Evolutionary conservation across 148 eudicot species (phyloP).

Genomic region (Camellia lanceoleosa): DNA sequence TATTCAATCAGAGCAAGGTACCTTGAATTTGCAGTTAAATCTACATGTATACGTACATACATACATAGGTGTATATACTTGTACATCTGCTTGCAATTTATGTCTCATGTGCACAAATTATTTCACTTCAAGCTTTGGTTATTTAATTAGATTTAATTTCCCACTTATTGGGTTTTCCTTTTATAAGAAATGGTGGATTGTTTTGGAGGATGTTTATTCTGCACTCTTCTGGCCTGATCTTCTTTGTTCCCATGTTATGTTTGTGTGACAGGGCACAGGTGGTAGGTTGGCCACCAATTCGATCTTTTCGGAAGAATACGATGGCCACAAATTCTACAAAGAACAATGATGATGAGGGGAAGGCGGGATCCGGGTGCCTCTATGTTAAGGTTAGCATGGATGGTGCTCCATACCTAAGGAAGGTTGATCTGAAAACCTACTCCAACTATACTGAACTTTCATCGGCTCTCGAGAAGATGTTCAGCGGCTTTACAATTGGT

Average conservation of each 20-base stretch:
- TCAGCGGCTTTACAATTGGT: slow-evolving; percentile 60
- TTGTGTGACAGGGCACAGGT: slow-evolving; percentile 63
- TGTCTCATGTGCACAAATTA: background rate
- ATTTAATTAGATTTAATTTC: background rate
- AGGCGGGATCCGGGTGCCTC: slow-evolving; percentile 34
- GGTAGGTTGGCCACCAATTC: slow-evolving; percentile 92
- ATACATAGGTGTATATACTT: too few relatives aligned
- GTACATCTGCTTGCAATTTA: background rate
- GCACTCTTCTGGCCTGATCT: background rate
- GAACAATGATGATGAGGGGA: slow-evolving; percentile 29
- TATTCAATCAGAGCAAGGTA: background rate
- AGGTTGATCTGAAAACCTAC: slow-evolving; percentile 74
- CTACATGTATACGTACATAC: background rate
- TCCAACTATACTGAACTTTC: slow-evolving; percentile 53
- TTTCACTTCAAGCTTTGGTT: background rate
- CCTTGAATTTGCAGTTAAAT: background rate
- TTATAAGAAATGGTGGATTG: background rate
- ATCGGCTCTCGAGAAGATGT: slow-evolving; percentile 59
- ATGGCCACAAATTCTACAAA: slow-evolving; percentile 52
- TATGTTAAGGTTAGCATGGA: slow-evolving; percentile 67
- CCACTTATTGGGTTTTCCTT: background rate
- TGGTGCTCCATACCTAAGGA: slow-evolving; percentile 86
- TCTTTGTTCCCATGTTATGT: slow-evolving; percentile 4
- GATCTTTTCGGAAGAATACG: slow-evolving; percentile 78
- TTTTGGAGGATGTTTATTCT: background rate